phyloP scores from a whole-genome alignment of 352 stramenopile species.

The Phytophthora litchii region DNA sequence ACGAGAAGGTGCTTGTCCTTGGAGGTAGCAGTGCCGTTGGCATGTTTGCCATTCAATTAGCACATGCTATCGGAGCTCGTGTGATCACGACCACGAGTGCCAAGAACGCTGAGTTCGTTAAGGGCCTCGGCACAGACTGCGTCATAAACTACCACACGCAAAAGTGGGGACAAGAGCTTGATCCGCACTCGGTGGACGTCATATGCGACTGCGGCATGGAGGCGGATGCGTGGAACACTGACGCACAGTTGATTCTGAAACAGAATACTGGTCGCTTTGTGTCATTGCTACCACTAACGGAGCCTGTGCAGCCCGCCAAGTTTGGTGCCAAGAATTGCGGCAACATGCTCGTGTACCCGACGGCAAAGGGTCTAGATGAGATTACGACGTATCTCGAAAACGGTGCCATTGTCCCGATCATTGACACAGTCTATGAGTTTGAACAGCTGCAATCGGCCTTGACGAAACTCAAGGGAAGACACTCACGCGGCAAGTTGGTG shows the following conservation, averaged over 20 bases:
- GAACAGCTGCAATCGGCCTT: conserved; percentile 43
- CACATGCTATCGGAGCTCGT: conserved; percentile 31
- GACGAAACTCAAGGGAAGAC: conserved; percentile 45
- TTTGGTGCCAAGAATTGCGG: conserved; percentile 22
- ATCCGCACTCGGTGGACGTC: conserved; percentile 34
- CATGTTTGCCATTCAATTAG: conserved; percentile 60
- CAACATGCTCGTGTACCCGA: conserved; percentile 19
- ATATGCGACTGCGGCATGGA: conserved; percentile 37
- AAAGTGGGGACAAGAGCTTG: conserved; percentile 35
- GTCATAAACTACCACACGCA: conserved; percentile 41
- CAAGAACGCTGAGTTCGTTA: conserved; percentile 31
- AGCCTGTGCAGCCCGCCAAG: conserved; percentile 13
- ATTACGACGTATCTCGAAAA: conserved; percentile 43
- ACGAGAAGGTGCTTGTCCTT: conserved; percentile 48
- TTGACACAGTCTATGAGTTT: conserved; percentile 48
- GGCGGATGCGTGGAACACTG: conserved; percentile 19
- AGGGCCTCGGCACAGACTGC: conserved; percentile 31
- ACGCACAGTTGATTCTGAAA: not conserved
- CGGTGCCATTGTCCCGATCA: conserved; percentile 28
- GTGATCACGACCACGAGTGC: conserved; percentile 37
- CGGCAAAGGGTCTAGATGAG: conserved; percentile 16
- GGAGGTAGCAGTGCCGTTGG: conserved; percentile 62
- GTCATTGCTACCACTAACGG: conserved; percentile 18
- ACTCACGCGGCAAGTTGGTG: conserved; percentile 58
- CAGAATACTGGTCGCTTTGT: not conserved